phyloP scores from a whole-genome alignment of 176 grass and related monocot genomes.

The Neostapfia colusana region DNA sequence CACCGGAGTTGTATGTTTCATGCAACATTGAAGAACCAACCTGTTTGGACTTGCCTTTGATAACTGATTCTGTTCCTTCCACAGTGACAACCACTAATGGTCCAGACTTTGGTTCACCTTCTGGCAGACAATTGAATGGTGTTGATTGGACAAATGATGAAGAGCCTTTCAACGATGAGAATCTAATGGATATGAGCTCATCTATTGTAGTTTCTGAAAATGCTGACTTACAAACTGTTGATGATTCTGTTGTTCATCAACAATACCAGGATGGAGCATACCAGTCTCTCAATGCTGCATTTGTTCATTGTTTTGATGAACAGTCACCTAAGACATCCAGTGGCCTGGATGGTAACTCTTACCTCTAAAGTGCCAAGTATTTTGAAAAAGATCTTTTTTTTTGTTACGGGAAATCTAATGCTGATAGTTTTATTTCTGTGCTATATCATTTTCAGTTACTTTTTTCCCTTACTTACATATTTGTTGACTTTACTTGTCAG shows the following conservation, averaged over 20 bases:
- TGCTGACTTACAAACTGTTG: conserved; percentile 21
- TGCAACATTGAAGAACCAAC: conserved; percentile 33
- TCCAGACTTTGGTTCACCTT: conserved; percentile 40
- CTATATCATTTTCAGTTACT: background rate
- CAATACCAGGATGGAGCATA: conserved; percentile 31
- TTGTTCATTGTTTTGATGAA: conserved; percentile 32
- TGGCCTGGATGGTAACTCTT: conserved; percentile 53
- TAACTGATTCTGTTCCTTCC: conserved; percentile 38
- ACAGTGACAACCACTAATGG: conserved; percentile 30
- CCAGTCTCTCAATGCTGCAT: conserved; percentile 21
- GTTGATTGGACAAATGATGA: conserved; percentile 48
- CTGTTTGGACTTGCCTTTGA: conserved; percentile 22
- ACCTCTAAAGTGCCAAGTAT: conserved; percentile 21
- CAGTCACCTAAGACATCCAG: conserved; percentile 37
- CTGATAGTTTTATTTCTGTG: background rate
- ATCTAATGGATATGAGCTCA: conserved; percentile 72
- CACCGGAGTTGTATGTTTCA: conserved; percentile 27
- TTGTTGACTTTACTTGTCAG: conserved; percentile 47
- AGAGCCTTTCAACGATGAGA: conserved; percentile 54
- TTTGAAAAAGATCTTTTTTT: conserved; percentile 19
- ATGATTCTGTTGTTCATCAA: conserved; percentile 24
- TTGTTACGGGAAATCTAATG: conserved; percentile 2
- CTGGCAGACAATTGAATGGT: conserved; percentile 31
- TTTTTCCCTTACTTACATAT: conserved; percentile 15
- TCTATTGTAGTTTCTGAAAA: conserved; percentile 52